Percentiles rank a stretch among this genome's conserved stretches.
Evolutionary conservation across 1,284 basidiomycete genomes (phyloP).

Genomic region (Ceratobasidium sp.): DNA sequence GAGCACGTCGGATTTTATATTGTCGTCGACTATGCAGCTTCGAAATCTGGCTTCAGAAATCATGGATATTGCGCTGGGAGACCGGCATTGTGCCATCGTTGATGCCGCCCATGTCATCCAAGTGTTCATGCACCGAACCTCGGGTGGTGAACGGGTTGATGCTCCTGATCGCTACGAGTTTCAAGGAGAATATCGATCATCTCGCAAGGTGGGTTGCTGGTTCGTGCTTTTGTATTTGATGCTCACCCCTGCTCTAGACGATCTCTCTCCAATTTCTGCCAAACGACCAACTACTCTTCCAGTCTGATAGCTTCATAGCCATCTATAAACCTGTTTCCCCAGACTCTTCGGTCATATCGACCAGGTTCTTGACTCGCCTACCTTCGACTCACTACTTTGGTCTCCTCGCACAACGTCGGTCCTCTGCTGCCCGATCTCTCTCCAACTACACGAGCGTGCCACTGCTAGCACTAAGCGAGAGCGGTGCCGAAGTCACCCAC

Average conservation of each 20-base stretch:
- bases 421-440: background rate
- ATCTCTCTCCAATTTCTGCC: conserved; percentile 33
- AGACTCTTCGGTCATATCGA: conserved; percentile 2
- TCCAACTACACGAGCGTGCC: conserved; percentile 9
- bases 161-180: conserved; percentile 4
- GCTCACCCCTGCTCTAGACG: conserved; percentile 5
- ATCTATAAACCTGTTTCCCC: conserved; percentile 29
- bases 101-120: conserved; percentile 35
- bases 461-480: conserved; percentile 12
- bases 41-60: conserved; percentile 37
- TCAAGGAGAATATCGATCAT: conserved; percentile 3
- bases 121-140: conserved; percentile 22
- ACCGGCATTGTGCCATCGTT: conserved; percentile 30
- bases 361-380: conserved; percentile 1
- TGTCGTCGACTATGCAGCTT: conserved; percentile 4
- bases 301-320: conserved; percentile 33
- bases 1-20: conserved; percentile 33
- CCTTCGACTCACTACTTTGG: conserved; percentile 32
- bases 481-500: conserved; percentile 24
- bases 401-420: conserved; percentile 22
- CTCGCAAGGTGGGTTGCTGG: conserved; percentile 14
- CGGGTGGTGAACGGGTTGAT: background rate
- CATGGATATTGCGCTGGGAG: conserved; percentile 36
- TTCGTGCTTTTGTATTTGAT: background rate
- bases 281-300: conserved; percentile 24